Percentiles rank a stretch among this genome's conserved stretches.
phyloP scores from a whole-genome alignment of 1,139 yeast genomes.

The Magnusiomyces tetraspermus region DNA sequence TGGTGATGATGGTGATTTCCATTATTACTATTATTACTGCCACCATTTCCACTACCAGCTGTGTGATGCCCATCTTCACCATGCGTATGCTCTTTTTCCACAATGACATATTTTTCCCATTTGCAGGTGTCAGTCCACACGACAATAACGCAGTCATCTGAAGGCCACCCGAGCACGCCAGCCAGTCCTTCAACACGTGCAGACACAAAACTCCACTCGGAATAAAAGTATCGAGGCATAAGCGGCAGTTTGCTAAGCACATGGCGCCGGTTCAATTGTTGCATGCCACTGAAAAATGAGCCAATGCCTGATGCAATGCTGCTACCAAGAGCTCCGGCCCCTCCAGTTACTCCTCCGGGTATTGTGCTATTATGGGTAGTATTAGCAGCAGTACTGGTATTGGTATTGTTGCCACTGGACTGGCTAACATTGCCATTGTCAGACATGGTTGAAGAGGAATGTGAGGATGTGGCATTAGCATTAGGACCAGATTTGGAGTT shows the following conservation, averaged over 20 bases:
- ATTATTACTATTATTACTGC: not conserved
- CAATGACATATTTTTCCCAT: conserved; percentile 79
- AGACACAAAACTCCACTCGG: conserved; percentile 85
- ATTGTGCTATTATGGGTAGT: not conserved
- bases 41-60: conserved; percentile 11
- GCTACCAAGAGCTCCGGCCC: not conserved
- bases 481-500: not conserved
- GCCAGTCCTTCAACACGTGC: conserved; percentile 43
- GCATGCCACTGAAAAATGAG: conserved; percentile 9
- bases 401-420: not conserved
- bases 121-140: conserved; percentile 59
- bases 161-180: conserved; percentile 75
- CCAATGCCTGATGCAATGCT: not conserved
- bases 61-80: too few species aligned
- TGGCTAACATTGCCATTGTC: not conserved
- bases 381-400: not conserved
- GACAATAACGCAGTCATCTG: conserved; percentile 54
- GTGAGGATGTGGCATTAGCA: not conserved
- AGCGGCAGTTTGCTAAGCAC: conserved; percentile 57
- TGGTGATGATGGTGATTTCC: conserved; percentile 4
- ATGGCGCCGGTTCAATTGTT: conserved; percentile 48
- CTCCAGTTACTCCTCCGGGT: not conserved
- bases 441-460: not conserved
- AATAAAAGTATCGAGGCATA: conserved; percentile 67
- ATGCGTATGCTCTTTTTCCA: conserved; percentile 37